Base-by-base conservation (phyloP, 2,329 filamentous ascomycete species). In the Ophiostoma ips region DNA sequence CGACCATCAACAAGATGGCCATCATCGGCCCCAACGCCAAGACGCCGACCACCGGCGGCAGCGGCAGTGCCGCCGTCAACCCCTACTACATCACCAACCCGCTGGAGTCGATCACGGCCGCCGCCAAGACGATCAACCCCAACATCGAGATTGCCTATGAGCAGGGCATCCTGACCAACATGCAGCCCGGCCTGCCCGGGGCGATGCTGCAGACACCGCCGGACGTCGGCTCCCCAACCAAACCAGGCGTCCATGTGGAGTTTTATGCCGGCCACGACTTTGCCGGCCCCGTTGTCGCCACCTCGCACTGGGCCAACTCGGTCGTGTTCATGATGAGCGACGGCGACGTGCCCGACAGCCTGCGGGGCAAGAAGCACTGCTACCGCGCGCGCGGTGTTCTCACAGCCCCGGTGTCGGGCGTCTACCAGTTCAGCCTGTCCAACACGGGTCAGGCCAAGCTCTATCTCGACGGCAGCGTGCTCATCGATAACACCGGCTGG, bases 401-500 rank as follows among this genome's bases (percentile, higher is more conserved):
- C 40, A 61, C 57, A 7, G 60, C 61, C 6, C 55, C 56, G 6
- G 48, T 10, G 5, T 38, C 48, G 3, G 61, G 60, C n/a, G 53
- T 50, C 9, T 59, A 62, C 44, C 54, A 58, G 11, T 60, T 63
- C 52, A 62, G 60, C 33, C 55, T 63, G 15, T 50, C 52, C 21
- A 55, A 47, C 50, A 54, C 52, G 0, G 55, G 55, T 12, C 37
- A 54, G 18, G 36, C 54, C 1, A 45, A 43, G 48, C 45, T 57
- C 10, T 55, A 34, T 21, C 55, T 71, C 35, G 61, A 71, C 44
- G 65, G 65, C n/a, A 57, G 66, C 48, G 57, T 70, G 2, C 61
- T 70, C 44, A 69, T 70, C 51, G 66, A 71, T 52, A 70, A 68
- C 53, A 68, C 66, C 62, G 60, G 69, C 49, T 71, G 68, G 68